These are phyloP conservation scores for Gnetum montanum DNA, from an alignment of 75 land plant genomes.

Conservation along the genomic window DNA sequence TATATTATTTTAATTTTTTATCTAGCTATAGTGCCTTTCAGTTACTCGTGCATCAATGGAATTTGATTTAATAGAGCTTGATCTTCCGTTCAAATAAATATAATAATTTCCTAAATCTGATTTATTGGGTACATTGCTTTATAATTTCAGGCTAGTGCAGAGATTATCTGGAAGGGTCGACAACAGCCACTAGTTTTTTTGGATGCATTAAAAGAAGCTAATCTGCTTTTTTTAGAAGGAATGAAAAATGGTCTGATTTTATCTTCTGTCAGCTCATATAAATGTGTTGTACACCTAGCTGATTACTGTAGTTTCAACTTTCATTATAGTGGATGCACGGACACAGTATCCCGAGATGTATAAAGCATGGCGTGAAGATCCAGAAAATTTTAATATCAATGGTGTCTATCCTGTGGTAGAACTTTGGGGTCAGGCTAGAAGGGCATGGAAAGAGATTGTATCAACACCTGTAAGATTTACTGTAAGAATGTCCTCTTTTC, in stretches of 20 bases:
- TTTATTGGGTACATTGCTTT: too few species aligned
- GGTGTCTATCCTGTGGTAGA: slow-evolving; percentile 62
- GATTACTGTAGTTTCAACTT: slow-evolving; percentile 19
- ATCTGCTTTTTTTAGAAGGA: slow-evolving; percentile 66
- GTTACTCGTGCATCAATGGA: background rate
- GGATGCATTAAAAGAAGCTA: slow-evolving; percentile 70
- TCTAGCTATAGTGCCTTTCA: background rate
- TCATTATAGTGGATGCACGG: slow-evolving; percentile 66
- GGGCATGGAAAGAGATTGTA: slow-evolving; percentile 52
- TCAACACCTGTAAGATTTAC: slow-evolving; percentile 32
- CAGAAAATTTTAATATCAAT: slow-evolving; percentile 52
- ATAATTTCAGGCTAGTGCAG: slow-evolving; percentile 86
- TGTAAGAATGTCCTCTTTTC: background rate
- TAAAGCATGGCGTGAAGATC: slow-evolving; percentile 72
- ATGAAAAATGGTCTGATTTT: slow-evolving; percentile 62
- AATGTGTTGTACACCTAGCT: too few species aligned
- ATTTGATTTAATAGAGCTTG: background rate
- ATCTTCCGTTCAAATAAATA: background rate
- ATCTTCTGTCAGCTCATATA: too few species aligned
- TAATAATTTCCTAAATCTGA: too few species aligned
- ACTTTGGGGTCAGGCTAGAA: slow-evolving; percentile 53
- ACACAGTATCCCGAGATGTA: slow-evolving; percentile 49
- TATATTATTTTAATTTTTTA: background rate
- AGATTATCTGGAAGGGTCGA: slow-evolving; percentile 62
- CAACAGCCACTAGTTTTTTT: slow-evolving; percentile 49